A percentile compares a stretch with the other conserved stretches of the same genome.
These are phyloP conservation scores for Talaromyces sp. DNA, from an alignment of 2,329 filamentous ascomycete species.

Conservation along the genomic window DNA sequence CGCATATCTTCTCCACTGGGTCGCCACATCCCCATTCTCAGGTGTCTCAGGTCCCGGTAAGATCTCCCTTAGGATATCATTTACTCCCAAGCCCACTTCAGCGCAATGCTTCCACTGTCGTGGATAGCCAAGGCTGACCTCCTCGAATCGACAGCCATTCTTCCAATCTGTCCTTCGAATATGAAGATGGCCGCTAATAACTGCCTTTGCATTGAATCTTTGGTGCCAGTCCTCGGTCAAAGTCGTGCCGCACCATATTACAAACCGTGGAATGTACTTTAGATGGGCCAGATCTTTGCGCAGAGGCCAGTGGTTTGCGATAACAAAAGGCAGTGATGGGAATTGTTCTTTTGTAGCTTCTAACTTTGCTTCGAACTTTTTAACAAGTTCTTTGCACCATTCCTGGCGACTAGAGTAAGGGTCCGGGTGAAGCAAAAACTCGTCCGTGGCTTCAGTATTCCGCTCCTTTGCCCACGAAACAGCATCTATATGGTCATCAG, in stretches of 20 bases:
- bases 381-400: slow-evolving; percentile 7
- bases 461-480: slow-evolving; percentile 8
- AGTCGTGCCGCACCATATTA: slow-evolving; percentile 9
- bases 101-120: slow-evolving; percentile 9
- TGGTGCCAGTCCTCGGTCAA: slow-evolving; percentile 8
- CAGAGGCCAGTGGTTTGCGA: slow-evolving; percentile 10
- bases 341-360: background rate
- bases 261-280: slow-evolving; percentile 8
- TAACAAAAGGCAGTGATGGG: slow-evolving; percentile 5
- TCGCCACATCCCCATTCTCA: background rate
- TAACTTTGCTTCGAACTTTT: slow-evolving; percentile 5
- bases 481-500: slow-evolving; percentile 5
- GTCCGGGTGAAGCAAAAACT: slow-evolving; percentile 10
- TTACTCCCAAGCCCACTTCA: slow-evolving; percentile 6
- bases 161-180: slow-evolving; percentile 11
- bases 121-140: slow-evolving; percentile 11
- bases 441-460: slow-evolving; percentile 10
- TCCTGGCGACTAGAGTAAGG: slow-evolving; percentile 5
- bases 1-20: slow-evolving; percentile 9
- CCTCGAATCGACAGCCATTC: slow-evolving; percentile 9
- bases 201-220: slow-evolving; percentile 8
- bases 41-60: slow-evolving; percentile 5
- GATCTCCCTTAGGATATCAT: slow-evolving; percentile 8
- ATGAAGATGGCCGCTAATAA: slow-evolving; percentile 9
- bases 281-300: slow-evolving; percentile 7